A percentile compares a stretch with the other conserved stretches of the same genome.
phyloP scores from a whole-genome alignment of 176 grass and related monocot species.

The Aechmea fasciata region DNA sequence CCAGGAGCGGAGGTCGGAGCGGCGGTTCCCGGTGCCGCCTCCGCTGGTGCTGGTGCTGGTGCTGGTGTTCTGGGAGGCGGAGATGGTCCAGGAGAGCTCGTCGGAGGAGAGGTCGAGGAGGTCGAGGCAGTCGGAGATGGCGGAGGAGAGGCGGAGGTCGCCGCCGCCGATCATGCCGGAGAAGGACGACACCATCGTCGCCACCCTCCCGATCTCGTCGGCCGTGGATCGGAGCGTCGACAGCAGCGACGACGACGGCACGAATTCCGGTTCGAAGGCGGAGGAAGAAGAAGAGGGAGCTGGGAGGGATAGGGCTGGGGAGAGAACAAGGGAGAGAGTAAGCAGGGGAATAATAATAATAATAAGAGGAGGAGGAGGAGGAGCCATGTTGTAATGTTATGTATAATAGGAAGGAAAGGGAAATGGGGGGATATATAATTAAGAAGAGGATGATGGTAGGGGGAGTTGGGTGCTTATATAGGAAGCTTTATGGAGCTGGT shows the following conservation, averaged over 20 bases:
- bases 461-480: too few relatives aligned
- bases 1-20: slow-evolving; percentile 60
- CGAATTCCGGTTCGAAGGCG: too few relatives aligned
- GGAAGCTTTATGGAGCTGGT: too few relatives aligned
- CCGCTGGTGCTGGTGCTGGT: background rate
- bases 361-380: background rate
- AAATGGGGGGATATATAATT: background rate
- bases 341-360: background rate
- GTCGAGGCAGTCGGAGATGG: slow-evolving; percentile 75
- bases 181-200: slow-evolving; percentile 32
- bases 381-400: background rate
- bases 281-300: too few relatives aligned
- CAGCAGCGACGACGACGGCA: slow-evolving; percentile 11
- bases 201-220: slow-evolving; percentile 32
- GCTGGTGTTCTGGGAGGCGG: slow-evolving; percentile 5
- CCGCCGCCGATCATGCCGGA: slow-evolving; percentile 25
- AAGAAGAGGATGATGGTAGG: too few relatives aligned
- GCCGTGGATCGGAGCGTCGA: slow-evolving; percentile 47
- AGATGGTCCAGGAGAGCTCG: slow-evolving; percentile 55
- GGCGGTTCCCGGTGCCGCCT: slow-evolving; percentile 42
- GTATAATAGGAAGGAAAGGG: background rate
- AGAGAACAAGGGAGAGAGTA: slow-evolving; percentile 9
- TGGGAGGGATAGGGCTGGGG: slow-evolving; percentile 7
- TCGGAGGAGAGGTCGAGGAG: slow-evolving; percentile 68
- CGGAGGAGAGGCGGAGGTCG: slow-evolving; percentile 53